phyloP scores from a whole-genome alignment of 306 rosid genomes.

The Spatholobus suberectus region DNA sequence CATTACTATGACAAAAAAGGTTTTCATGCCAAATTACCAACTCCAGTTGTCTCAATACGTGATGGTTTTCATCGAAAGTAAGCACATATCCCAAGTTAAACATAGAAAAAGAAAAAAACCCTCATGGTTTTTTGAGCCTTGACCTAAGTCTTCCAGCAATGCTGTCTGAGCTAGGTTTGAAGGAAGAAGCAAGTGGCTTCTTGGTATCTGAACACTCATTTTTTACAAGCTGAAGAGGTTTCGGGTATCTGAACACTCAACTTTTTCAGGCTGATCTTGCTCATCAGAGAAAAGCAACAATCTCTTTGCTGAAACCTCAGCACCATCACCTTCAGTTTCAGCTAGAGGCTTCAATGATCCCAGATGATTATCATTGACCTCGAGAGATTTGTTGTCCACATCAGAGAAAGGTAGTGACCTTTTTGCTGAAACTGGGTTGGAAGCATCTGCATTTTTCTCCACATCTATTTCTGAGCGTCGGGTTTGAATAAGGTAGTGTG shows the following conservation, averaged over 20 bases:
- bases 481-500: constrained; percentile 93
- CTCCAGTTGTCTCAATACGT: constrained; percentile 27
- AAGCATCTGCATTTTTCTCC: constrained; percentile 49
- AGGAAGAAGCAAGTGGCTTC: constrained; percentile 39
- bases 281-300: constrained; percentile 53
- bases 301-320: constrained; percentile 57
- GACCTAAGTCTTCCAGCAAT: constrained; percentile 64
- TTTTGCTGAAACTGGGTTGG: constrained; percentile 60
- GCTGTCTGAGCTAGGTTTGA: constrained; percentile 39
- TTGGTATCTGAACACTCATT: constrained; percentile 22
- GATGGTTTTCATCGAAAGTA: constrained; percentile 25
- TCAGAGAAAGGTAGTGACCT: constrained; percentile 67
- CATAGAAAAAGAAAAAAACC: not conserved
- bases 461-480: constrained; percentile 49
- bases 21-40: constrained; percentile 11
- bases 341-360: constrained; percentile 32
- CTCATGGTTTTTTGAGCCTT: constrained; percentile 49
- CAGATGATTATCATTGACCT: constrained; percentile 40
- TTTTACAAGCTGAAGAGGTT: constrained; percentile 15
- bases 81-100: not conserved
- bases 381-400: constrained; percentile 35
- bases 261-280: constrained; percentile 36
- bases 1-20: constrained; percentile 1
- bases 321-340: constrained; percentile 47
- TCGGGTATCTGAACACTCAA: constrained; percentile 27